Base-by-base conservation (phyloP, 805 yeast species). In the Myxozyma kluyveri region DNA sequence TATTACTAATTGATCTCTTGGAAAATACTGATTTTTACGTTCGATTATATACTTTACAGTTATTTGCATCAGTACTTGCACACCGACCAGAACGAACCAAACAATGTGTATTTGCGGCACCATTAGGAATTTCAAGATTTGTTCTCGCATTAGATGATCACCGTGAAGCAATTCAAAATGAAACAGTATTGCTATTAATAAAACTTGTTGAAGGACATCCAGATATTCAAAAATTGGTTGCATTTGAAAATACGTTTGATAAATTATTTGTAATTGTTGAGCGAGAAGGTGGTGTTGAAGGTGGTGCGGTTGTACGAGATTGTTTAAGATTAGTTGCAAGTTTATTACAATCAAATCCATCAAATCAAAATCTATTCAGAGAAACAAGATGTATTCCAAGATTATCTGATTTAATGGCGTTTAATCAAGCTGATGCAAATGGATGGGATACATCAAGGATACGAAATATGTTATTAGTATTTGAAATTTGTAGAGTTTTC, bases 221-320 rank as follows among this genome's bases (percentile, higher is more conserved):
- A 53, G 91, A 88, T 66, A 82, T 91, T 29, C 99, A 93, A 66
- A 90, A 89, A 63, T 72, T 93, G 18, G 95, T 95, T 7, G 99
- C 96, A 0, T 93, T 93, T 65, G 97, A 93, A 66, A 90, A 88
- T 60, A 84, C 95, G 0, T 90, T 93, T 64, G 96, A 88, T 56
- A 80, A 76, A 54, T 69, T 89, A 10, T 90, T 91, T 63, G 75
- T 73, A n/a, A 84, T 93, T 12, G 82, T 91, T 22, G 82, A 80
- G 14, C 86, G 82, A 57, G 97, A 90, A 67, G 96, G 96, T 29
- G 96, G 96, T 2, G 76, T 88, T 14, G 77, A 89, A 47, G 97
- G 96, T 7, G 88, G 93, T 18, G 76, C 88, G 31, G 81, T 88
- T n/a, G 95, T 90, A 6, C 93, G 87, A 65, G 98, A 93, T 68